Percentiles rank a stretch among this genome's conserved stretches.
phyloP scores from a whole-genome alignment of 768 basidiomycete species.

The Serendipita vermifera region DNA sequence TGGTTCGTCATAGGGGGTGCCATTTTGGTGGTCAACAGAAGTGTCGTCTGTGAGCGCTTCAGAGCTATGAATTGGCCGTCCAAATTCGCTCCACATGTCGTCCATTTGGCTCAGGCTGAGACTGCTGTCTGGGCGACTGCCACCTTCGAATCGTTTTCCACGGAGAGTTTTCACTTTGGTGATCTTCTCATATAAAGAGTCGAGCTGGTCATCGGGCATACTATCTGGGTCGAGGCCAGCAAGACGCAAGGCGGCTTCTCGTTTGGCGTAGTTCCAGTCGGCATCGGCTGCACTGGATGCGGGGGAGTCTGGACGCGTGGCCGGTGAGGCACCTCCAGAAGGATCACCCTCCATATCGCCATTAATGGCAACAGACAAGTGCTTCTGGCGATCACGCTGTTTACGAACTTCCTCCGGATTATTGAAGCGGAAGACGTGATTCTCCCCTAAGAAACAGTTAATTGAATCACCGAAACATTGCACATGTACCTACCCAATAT shows the following conservation, averaged over 20 bases:
- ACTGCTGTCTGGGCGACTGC: constrained; percentile 66
- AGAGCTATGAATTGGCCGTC: constrained; percentile 54
- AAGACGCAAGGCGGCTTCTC: constrained; percentile 80
- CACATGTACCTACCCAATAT: constrained; percentile 62
- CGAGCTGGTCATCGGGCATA: constrained; percentile 87
- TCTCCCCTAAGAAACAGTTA: constrained; percentile 49
- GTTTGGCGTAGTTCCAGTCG: constrained; percentile 95
- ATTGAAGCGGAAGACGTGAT: constrained; percentile 97
- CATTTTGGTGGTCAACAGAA: constrained; percentile 45
- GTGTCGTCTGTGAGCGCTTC: constrained; percentile 80
- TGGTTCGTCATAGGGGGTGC: constrained; percentile 49
- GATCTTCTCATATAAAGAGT: constrained; percentile 89
- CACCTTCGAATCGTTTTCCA: constrained; percentile 32
- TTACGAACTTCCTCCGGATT: constrained; percentile 92
- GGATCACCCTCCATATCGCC: constrained; percentile 40
- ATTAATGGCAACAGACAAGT: constrained; percentile 47
- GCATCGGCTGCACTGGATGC: constrained; percentile 61
- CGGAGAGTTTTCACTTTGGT: constrained; percentile 82
- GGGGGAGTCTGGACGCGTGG: constrained; percentile 57
- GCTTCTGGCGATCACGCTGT: constrained; percentile 68
- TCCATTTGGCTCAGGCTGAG: constrained; percentile 68
- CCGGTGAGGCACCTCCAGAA: constrained; percentile 33
- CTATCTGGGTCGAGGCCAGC: constrained; percentile 80
- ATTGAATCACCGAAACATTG: constrained; percentile 3
- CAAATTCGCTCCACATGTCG: constrained; percentile 80